These are phyloP conservation scores for Pseudogymnoascus sp. DNA, from an alignment of 2,329 filamentous ascomycete genomes.

Conservation along the genomic window DNA sequence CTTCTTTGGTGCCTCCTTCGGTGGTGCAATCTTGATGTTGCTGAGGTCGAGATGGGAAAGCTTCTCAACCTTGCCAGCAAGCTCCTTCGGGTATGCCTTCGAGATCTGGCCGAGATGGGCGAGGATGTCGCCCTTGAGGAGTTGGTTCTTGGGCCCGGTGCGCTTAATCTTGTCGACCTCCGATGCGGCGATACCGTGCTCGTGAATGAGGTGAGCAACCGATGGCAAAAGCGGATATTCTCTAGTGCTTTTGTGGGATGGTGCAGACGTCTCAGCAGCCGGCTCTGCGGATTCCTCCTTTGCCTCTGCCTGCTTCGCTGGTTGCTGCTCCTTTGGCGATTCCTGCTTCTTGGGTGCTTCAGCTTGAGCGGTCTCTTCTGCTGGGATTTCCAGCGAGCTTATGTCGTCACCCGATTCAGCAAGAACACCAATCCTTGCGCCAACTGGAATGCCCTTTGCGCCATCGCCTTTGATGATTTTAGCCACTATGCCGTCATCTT, in stretches of 20 bases:
- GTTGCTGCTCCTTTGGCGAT: constrained; percentile 18
- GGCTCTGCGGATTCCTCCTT: constrained; percentile 14
- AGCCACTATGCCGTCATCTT: constrained; percentile 78
- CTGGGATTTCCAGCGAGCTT: constrained; percentile 63
- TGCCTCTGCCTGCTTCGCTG: constrained; percentile 19
- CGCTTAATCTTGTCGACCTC: constrained; percentile 77
- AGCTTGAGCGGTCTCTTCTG: constrained; percentile 46
- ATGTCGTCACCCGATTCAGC: constrained; percentile 78
- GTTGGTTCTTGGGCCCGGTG: constrained; percentile 77
- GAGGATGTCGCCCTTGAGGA: constrained; percentile 93
- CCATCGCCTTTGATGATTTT: constrained; percentile 73
- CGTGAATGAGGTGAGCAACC: constrained; percentile 71
- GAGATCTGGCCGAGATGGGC: constrained; percentile 78
- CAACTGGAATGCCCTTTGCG: constrained; percentile 70
- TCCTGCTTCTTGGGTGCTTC: constrained; percentile 23
- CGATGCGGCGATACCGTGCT: constrained; percentile 67
- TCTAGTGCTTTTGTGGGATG: constrained; percentile 51
- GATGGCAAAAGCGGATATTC: constrained; percentile 74
- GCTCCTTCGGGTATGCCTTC: constrained; percentile 60
- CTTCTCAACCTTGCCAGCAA: constrained; percentile 66
- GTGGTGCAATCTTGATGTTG: constrained; percentile 76
- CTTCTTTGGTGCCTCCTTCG: constrained; percentile 32
- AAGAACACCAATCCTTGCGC: constrained; percentile 72
- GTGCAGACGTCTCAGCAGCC: constrained; percentile 18
- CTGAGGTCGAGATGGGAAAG: constrained; percentile 82